Conservation (phyloP, 2,329 filamentous ascomycete species). For the Lachnellula willkommii region DNA sequence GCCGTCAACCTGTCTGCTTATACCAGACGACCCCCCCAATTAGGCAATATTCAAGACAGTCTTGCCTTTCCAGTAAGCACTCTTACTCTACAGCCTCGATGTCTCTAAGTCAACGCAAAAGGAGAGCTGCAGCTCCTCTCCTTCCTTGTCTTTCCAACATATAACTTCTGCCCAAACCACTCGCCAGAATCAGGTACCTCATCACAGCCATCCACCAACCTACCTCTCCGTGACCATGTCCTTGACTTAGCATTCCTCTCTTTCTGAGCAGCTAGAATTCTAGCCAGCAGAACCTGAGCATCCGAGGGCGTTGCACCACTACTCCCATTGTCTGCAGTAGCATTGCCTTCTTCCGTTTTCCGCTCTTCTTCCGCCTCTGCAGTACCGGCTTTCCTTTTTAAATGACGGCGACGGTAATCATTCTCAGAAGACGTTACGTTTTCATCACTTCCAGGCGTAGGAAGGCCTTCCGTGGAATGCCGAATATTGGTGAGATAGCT, state of each 20-base stretch:
- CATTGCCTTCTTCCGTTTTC: neutral
- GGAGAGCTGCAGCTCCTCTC: neutral
- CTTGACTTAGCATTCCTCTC: neutral
- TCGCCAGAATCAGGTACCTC: neutral
- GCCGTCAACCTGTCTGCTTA: too few species aligned
- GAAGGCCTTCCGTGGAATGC: neutral
- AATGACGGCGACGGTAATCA: neutral
- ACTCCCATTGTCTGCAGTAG: neutral
- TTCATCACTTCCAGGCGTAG: neutral
- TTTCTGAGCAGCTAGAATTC: neutral
- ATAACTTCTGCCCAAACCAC: neutral
- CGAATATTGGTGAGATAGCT: neutral
- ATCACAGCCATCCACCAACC: neutral
- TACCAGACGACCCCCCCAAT: too few species aligned
- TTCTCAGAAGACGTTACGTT: neutral
- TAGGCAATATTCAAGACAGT: neutral
- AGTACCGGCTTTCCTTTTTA: neutral
- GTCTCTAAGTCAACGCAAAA: neutral
- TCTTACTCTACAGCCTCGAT: neutral
- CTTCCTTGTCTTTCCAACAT: neutral
- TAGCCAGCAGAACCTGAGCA: neutral
- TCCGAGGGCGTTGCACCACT: neutral
- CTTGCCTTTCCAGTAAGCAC: too few species aligned
- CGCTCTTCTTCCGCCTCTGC: neutral
- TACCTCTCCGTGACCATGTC: neutral